phyloP scores from a whole-genome alignment of 768 basidiomycete genomes.

The Mrakia hoshinonis region DNA sequence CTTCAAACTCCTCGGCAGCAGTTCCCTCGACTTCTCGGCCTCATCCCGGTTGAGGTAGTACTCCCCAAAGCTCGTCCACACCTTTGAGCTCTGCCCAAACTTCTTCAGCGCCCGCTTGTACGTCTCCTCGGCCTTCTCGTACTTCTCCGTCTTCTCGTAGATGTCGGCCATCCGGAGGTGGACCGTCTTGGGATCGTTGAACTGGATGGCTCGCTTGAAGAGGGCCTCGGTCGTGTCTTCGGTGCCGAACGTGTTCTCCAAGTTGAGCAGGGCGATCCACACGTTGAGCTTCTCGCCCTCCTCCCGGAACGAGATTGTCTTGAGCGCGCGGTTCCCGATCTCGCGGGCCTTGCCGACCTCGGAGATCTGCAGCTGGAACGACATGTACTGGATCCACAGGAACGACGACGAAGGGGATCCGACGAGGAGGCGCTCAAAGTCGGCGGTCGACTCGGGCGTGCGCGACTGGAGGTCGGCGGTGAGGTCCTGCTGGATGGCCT shows the following conservation, averaged over 20 bases:
- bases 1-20: constrained; percentile 79
- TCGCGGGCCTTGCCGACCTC: constrained; percentile 91
- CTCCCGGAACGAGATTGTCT: constrained; percentile 86
- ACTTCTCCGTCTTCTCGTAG: constrained; percentile 71
- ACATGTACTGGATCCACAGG: constrained; percentile 99
- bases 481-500: constrained; percentile 40
- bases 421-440: constrained; percentile 86
- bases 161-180: constrained; percentile 77
- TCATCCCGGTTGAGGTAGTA: constrained; percentile 65
- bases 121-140: constrained; percentile 87
- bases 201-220: constrained; percentile 80
- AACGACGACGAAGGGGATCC: constrained; percentile 95
- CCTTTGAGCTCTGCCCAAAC: constrained; percentile 85
- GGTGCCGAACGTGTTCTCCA: constrained; percentile 88
- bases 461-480: constrained; percentile 82
- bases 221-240: constrained; percentile 65
- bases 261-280: constrained; percentile 90
- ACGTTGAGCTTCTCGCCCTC: constrained; percentile 93
- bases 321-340: constrained; percentile 71
- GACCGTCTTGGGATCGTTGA: constrained; percentile 87
- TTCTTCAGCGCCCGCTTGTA: constrained; percentile 84
- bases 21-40: constrained; percentile 68
- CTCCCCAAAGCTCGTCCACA: constrained; percentile 83
- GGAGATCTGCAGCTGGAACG: constrained; percentile 92
- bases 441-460: constrained; percentile 78